Percentiles rank a stretch among this genome's conserved stretches.
These are phyloP conservation scores for Glomus cerebriforme DNA, from an alignment of 192 early-diverging fungal species.

Conservation along the genomic window DNA sequence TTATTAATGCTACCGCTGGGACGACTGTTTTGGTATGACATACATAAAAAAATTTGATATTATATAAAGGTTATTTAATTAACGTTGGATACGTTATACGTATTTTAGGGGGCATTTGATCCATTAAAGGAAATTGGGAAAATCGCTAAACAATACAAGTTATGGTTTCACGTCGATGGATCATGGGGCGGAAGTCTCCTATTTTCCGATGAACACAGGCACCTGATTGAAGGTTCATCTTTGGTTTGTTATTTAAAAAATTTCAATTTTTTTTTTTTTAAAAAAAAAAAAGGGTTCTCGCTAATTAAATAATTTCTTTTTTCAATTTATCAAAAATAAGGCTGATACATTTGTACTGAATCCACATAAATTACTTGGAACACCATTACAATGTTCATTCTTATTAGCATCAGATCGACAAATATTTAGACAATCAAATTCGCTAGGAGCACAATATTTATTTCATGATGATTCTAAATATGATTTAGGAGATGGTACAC, in stretches of 20 bases:
- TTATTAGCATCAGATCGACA: constrained; percentile 58
- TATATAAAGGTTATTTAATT: background rate
- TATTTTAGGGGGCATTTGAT: constrained; percentile 72
- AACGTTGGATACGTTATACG: background rate
- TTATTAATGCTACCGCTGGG: constrained; percentile 81
- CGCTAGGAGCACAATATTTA: constrained; percentile 66
- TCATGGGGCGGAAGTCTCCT: constrained; percentile 75
- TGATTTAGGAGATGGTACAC: constrained; percentile 75
- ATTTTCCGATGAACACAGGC: constrained; percentile 56
- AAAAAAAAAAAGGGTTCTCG: too few species aligned
- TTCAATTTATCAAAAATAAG: constrained; percentile 27
- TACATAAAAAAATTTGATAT: background rate
- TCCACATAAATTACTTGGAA: constrained; percentile 83
- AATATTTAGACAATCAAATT: constrained; percentile 63
- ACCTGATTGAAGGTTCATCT: constrained; percentile 52
- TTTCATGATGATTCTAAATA: constrained; percentile 62
- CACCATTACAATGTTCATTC: constrained; percentile 78
- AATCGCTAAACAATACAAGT: constrained; percentile 59
- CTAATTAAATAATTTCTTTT: background rate
- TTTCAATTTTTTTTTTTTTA: background rate
- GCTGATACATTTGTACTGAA: constrained; percentile 73
- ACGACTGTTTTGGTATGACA: constrained; percentile 77
- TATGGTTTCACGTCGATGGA: constrained; percentile 81
- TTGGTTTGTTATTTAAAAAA: constrained; percentile 35
- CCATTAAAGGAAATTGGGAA: constrained; percentile 58